Evolutionary conservation across 306 rosid genomes (phyloP).

Genomic region (Psophocarpus tetragonolobus): DNA sequence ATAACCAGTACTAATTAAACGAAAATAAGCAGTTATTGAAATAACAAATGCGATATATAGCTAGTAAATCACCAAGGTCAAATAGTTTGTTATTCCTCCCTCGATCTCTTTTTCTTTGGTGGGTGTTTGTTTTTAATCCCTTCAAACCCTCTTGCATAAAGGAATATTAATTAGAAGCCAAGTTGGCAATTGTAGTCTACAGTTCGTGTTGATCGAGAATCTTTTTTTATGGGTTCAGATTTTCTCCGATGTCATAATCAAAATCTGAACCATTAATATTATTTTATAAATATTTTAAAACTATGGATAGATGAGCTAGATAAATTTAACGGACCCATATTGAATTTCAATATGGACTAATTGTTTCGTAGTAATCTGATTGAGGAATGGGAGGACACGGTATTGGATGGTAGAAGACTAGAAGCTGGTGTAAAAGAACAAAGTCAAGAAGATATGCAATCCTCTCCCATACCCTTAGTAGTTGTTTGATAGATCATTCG

Average conservation of each 20-base stretch:
- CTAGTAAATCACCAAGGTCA: background rate
- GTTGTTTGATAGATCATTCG: background rate
- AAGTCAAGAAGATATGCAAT: background rate
- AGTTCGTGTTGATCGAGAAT: background rate
- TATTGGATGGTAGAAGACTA: background rate
- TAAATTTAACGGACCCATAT: background rate
- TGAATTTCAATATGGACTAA: background rate
- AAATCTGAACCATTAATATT: background rate
- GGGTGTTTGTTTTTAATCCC: background rate
- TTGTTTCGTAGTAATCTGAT: background rate
- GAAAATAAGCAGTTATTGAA: background rate
- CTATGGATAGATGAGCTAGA: background rate
- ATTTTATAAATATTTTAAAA: background rate
- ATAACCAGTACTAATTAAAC: background rate
- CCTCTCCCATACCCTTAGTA: constrained; percentile 9
- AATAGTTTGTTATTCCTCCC: background rate
- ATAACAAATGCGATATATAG: background rate
- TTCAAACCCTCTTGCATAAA: background rate
- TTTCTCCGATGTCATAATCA: background rate
- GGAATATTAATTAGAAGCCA: background rate
- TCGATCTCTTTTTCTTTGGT: background rate
- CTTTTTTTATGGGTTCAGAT: background rate
- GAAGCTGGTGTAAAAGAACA: background rate
- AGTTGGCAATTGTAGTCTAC: background rate
- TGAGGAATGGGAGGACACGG: constrained; percentile 2